Evolutionary conservation across 331 rosid species (phyloP), one percentile per base, ranked within the genome.

Genomic region (Rhamnella rubrinervis): DNA sequence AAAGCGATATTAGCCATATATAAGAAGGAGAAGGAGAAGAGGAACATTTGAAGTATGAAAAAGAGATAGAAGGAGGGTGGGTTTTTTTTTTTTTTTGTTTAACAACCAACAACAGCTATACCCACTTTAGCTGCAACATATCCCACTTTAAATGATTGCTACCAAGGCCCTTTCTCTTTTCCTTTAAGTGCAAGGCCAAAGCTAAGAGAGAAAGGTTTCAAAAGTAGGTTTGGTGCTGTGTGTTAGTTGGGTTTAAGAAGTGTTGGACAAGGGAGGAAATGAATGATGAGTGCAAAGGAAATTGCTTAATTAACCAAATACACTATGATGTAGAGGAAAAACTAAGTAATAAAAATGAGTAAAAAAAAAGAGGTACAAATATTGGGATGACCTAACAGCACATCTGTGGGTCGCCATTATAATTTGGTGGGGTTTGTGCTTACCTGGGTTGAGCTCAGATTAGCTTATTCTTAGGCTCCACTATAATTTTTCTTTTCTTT

Each of bases 191-290:
- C 51, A 63, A 61, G 68, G 53, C 69, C 69, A 51, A 46, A 9
- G 75, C 55, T 8, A 28, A 39, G 26, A 38, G 52, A 38, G 25
- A 21, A 21, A 52, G 31, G 62, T 23, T 61, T 50, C 31, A 39
- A 61, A 72, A 72, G 70, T 40, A 41, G 55, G 76, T 53, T 72
- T 63, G 70, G 76, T 72, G 76, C 63, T 6, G 41, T 31, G 35
- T 18, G 76, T 72, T 72, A 17, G 76, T 72, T 72, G 69, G 49
- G 76, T 63, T 70, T 37, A 63, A 40, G 76, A 63, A 40, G 76
- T 72, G 70, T 25, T 40, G 38, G 57, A 72, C 31, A 72, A 73
- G 77, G 65, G 37, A 73, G 39, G 39, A 37, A 64, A 55, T 7
- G 41, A 46, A 56, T 64, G 39, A 73, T 73, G 63, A 63, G 37